Base-by-base conservation (phyloP, 2,329 filamentous ascomycete genomes). In the Sclerotinia subarctica region DNA sequence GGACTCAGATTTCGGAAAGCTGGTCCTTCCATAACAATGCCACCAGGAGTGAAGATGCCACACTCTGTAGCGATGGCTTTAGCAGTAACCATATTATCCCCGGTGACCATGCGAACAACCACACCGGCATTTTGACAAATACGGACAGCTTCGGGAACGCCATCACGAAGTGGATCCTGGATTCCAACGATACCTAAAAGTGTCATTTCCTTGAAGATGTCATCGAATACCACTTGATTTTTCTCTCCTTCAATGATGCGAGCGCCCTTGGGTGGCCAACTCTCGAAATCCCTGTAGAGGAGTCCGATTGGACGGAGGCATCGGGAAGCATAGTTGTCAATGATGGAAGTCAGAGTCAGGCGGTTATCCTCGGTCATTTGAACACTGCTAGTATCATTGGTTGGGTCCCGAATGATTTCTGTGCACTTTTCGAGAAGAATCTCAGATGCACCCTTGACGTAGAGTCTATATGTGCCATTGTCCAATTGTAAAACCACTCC, bases 221-320 rank as follows among this genome's bases (percentile, higher is more conserved):
- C 85, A 21, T 88, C 85, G 69, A 94, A 90, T 5, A 88, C 81
- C 24, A 86, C 88, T 68, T 89, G 84, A 29, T 83, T 84, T 10
- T 76, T 76, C 11, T 91, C 87, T 69, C 90, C 88, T 70, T 89
- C 86, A 44, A 83, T 76, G 24, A 79, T 80, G 60, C 82, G 82
- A n/a, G 82, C 83, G 26, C 83, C 82, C 51, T 78, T 80, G 2
- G 88, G 89, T 35, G 91, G 90, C 84, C 88, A 91, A 68, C 81
- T 82, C 51, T 88, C 82, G 70, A 91, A 93, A 71, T 94, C 91
- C 66, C 86, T 86, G 78, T 92, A 93, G 11, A 91, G 83, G 69
- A 93, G 83, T 52, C 86, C 90, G 70, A 94, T 93, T 0, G 90
- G 93, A 58, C 91, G 88, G 19, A 94, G 84, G 17, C 90, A 93